A percentile compares a stretch with the other conserved stretches of the same genome.
Conservation (phyloP, 148 eudicot genomes). For the Heliamphora exappendiculata region DNA sequence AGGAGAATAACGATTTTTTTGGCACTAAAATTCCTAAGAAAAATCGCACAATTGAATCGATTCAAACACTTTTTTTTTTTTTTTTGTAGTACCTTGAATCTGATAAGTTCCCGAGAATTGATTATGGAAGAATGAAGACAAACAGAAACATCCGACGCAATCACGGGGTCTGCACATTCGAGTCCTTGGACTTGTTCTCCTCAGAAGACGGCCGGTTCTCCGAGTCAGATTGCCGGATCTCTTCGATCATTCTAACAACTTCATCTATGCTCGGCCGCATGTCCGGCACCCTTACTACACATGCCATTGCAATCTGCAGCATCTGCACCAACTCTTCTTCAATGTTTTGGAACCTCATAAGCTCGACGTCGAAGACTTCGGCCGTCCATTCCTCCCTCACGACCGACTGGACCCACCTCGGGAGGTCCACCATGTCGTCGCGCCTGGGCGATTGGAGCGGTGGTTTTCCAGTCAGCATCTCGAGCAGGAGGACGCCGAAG, state of each 20-base stretch:
- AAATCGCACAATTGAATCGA: neutral
- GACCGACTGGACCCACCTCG: constrained; percentile 25
- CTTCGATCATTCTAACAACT: constrained; percentile 21
- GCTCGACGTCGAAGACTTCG: constrained; percentile 21
- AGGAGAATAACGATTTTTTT: neutral
- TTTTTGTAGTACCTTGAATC: neutral
- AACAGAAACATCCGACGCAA: neutral
- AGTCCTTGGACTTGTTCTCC: constrained; percentile 13
- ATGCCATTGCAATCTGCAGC: constrained; percentile 20
- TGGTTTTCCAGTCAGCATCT: constrained; percentile 19
- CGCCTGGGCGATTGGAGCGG: constrained; percentile 13
- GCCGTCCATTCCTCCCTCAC: constrained; percentile 24
- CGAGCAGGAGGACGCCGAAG: constrained; percentile 20
- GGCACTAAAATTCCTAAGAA: neutral
- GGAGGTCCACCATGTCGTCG: constrained; percentile 23
- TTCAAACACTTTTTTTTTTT: neutral
- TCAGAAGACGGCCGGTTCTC: constrained; percentile 18
- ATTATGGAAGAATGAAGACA: neutral
- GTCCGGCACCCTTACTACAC: constrained; percentile 15
- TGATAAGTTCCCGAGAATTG: neutral
- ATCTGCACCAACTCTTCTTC: constrained; percentile 27
- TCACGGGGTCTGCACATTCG: constrained; percentile 17
- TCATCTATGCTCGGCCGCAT: constrained; percentile 20
- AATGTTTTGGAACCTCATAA: constrained; percentile 21
- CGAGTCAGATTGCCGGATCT: constrained; percentile 21